Evolutionary conservation across 1,284 basidiomycete genomes (phyloP).

Genomic region (Microbotryum saponariae): DNA sequence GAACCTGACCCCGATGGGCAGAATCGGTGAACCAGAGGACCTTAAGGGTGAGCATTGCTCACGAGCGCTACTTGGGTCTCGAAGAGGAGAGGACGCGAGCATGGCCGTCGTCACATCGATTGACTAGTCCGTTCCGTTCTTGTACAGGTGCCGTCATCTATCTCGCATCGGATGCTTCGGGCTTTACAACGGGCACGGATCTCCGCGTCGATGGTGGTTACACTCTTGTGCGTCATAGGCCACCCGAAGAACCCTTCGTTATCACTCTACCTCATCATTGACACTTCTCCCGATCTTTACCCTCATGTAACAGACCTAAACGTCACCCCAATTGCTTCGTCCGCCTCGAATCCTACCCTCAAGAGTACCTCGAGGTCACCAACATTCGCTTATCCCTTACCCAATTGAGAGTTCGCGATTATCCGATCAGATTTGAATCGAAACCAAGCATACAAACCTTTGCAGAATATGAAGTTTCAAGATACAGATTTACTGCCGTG

Average conservation of each 20-base stretch:
- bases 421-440: too few relatives aligned
- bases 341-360: too few relatives aligned
- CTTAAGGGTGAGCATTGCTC: constrained; percentile 47
- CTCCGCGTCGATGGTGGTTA: constrained; percentile 81
- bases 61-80: constrained; percentile 30
- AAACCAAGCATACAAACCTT: too few relatives aligned
- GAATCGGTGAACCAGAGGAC: constrained; percentile 46
- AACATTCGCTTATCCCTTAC: too few relatives aligned
- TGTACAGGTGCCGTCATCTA: constrained; percentile 69
- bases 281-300: too few relatives aligned
- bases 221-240: constrained; percentile 19
- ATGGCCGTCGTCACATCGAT: constrained; percentile 8
- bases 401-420: too few relatives aligned
- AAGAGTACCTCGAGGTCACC: too few relatives aligned
- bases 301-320: too few relatives aligned
- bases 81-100: too few relatives aligned
- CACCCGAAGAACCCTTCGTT: not conserved
- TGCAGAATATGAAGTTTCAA: too few relatives aligned
- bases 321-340: too few relatives aligned
- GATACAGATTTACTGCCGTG: too few relatives aligned
- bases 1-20: constrained; percentile 71
- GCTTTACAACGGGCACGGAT: constrained; percentile 77
- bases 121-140: constrained; percentile 1
- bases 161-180: constrained; percentile 73
- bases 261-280: not conserved